phyloP scores from a whole-genome alignment of 176 grass and related monocot genomes.

The Otatea glauca region DNA sequence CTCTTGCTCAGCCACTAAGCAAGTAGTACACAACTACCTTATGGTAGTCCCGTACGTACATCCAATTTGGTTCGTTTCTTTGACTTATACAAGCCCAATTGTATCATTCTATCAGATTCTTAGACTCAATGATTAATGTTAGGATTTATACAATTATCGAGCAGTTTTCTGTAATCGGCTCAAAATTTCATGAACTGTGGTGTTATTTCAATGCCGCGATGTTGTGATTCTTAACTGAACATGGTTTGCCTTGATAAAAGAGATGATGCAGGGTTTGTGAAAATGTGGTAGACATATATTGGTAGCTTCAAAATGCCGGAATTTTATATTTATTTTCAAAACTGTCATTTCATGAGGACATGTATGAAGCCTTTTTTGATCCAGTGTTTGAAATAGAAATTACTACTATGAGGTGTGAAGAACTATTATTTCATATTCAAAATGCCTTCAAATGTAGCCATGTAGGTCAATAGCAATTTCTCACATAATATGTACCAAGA shows the following conservation, averaged over 20 bases:
- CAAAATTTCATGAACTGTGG: background rate
- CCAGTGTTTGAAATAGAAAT: background rate
- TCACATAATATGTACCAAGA: background rate
- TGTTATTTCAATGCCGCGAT: background rate
- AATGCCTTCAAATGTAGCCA: background rate
- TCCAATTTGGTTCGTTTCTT: too few species aligned
- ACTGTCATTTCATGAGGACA: background rate
- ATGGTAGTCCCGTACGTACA: too few species aligned
- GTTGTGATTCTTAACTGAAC: background rate
- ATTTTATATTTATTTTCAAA: background rate
- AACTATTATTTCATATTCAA: background rate
- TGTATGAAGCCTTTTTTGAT: background rate
- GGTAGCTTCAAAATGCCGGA: background rate
- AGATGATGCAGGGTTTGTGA: background rate
- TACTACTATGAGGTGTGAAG: background rate
- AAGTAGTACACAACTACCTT: too few species aligned
- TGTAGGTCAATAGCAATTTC: background rate
- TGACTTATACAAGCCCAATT: too few species aligned
- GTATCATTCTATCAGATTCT: too few species aligned
- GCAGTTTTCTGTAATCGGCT: background rate
- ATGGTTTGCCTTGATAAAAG: background rate
- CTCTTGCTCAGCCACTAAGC: too few species aligned
- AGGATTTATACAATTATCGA: background rate
- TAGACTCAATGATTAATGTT: too few species aligned
- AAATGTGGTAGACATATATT: constrained; percentile 6